phyloP scores from a whole-genome alignment of 805 yeast genomes.

The Lachancea sp. region DNA sequence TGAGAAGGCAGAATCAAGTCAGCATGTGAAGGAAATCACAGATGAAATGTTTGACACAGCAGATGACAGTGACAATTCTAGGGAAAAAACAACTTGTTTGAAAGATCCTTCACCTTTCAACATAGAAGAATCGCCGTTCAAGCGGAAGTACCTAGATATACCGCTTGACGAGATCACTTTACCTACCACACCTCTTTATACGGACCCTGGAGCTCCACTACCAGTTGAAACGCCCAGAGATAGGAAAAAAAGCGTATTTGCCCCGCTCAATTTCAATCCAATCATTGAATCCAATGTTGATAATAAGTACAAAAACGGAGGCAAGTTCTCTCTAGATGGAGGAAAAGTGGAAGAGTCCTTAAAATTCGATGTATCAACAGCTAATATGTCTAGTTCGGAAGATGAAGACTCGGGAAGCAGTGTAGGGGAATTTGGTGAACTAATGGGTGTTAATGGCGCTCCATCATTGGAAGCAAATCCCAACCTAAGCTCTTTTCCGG shows the following conservation, averaged over 20 bases:
- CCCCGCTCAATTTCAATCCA: slow-evolving; percentile 79
- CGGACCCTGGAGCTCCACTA: slow-evolving; percentile 80
- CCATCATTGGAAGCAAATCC: slow-evolving; percentile 16
- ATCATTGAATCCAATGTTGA: slow-evolving; percentile 70
- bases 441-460: slow-evolving; percentile 12
- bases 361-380: slow-evolving; percentile 29
- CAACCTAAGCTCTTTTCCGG: slow-evolving; percentile 1
- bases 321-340: slow-evolving; percentile 58
- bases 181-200: slow-evolving; percentile 49
- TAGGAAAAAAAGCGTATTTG: slow-evolving; percentile 57
- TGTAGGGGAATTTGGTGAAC: slow-evolving; percentile 19
- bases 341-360: slow-evolving; percentile 28
- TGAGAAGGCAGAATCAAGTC: background rate
- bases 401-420: slow-evolving; percentile 29
- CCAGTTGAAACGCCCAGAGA: slow-evolving; percentile 50
- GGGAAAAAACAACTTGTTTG: slow-evolving; percentile 1
- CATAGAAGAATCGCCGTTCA: slow-evolving; percentile 13
- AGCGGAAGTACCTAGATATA: slow-evolving; percentile 40
- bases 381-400: slow-evolving; percentile 29
- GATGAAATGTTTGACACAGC: slow-evolving; percentile 15
- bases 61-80: slow-evolving; percentile 10
- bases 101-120: slow-evolving; percentile 1
- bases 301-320: slow-evolving; percentile 82
- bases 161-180: slow-evolving; percentile 56
- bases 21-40: slow-evolving; percentile 11